Base-by-base conservation (phyloP, 169 alveolate genomes). In the Ichthyophthirius multifiliis region DNA sequence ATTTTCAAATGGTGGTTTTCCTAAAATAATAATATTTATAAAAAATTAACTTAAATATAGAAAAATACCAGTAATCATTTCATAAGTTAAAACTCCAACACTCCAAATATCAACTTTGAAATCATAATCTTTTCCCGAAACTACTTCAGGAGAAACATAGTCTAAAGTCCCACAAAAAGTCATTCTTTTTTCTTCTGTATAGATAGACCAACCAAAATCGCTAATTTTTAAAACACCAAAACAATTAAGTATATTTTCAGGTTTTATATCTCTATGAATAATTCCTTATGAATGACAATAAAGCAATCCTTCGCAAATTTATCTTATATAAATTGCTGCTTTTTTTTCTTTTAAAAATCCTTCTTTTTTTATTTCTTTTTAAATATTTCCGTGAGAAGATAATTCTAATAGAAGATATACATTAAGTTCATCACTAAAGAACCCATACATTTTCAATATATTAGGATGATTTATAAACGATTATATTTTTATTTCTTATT, bases 51-150 rank as follows among this genome's bases (percentile, higher is more conserved):
- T 27, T 47, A 18, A 55, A 20, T 27, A 7, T 27, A 0, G 1
- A 75, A 20, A 15, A 18, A 15, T 55, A 55, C 94, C 94, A 15
- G 74, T 84, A 55, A 80, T 80, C 63, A 89, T 48, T 78, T 89
- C 94, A 75, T 75, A 89, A 1, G 88, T 67, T 30, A 89, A 46
- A 16, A 89, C 82, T 46, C 93, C 93, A 37, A 89, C 84, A 4
- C 90, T 89, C 93, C 93, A 89, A 32, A 89, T 74, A 78, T 89
- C 93, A 15, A 89, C 93, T 15, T 86, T 73, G 16, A 80, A 80
- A 74, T 89, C 91, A 82, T 89, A 89, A 18, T 85, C 88, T 67
- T 82, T 82, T 37, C 85, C 85, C 13, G 78, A 43, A 73, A 86
- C 83, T 73, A 89, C 85, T 82, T 89, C 93, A 5, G 93, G 93